These are phyloP conservation scores for Ceratocystis alfenasii DNA, from an alignment of 2,329 filamentous ascomycete genomes.

Conservation along the genomic window DNA sequence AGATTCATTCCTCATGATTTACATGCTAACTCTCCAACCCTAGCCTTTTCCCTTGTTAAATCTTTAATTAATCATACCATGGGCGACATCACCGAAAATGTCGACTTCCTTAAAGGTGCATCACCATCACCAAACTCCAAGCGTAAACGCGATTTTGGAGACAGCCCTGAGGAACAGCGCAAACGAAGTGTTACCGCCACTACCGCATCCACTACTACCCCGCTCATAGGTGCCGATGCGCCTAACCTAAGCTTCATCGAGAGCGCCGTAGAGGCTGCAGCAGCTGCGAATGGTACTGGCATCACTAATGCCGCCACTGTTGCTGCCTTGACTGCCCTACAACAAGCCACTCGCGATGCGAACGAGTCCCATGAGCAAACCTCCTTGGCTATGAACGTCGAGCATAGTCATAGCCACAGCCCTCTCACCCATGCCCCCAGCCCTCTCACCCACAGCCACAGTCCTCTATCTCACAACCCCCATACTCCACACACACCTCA, in stretches of 20 bases:
- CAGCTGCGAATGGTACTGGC: conserved; percentile 32
- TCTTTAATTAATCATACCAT: conserved; percentile 10
- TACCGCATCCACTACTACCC: conserved; percentile 23
- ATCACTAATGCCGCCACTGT: conserved; percentile 21
- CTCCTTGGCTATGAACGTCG: conserved; percentile 17
- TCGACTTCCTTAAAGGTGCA: conserved; percentile 17
- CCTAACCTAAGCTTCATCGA: conserved; percentile 37
- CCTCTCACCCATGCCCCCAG: conserved; percentile 8
- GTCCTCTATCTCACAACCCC: conserved; percentile 8
- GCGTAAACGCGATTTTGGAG: conserved; percentile 41
- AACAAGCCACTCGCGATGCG: conserved; percentile 38
- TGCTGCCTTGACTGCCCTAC: conserved; percentile 39
- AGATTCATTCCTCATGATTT: not conserved
- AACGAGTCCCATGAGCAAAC: conserved; percentile 15
- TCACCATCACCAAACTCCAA: conserved; percentile 39
- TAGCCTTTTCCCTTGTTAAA: not conserved
- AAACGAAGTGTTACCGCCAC: conserved; percentile 40
- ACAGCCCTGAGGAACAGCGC: conserved; percentile 40
- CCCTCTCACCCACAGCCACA: conserved; percentile 17
- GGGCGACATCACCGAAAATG: conserved; percentile 18
- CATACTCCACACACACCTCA: conserved; percentile 25
- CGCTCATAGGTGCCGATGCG: conserved; percentile 19
- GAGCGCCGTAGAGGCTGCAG: conserved; percentile 38
- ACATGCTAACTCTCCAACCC: not conserved
- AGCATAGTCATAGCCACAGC: conserved; percentile 13